Percentiles rank a stretch among this genome's conserved stretches.
Conservation (phyloP, 2,329 filamentous ascomycete genomes). For the Neopestalotiopsis sp. region DNA sequence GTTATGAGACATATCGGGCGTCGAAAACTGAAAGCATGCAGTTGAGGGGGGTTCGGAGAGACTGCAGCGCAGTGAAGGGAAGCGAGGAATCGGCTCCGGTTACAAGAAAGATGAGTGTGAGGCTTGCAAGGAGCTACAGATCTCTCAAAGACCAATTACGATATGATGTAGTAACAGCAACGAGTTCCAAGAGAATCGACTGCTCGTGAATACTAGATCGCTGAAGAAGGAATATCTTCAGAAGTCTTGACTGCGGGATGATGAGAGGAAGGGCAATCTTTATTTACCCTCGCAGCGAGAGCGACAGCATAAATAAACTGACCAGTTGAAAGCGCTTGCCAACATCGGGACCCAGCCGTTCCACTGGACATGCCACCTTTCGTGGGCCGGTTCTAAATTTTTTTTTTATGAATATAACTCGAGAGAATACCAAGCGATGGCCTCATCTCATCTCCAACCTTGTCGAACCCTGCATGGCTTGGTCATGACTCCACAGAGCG, state of each 20-base stretch:
- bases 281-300: background rate
- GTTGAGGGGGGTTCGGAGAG: background rate
- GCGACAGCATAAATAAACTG: constrained; percentile 16
- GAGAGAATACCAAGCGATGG: constrained; percentile 15
- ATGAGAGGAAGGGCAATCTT: background rate
- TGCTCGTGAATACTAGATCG: background rate
- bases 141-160: background rate
- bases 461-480: constrained; percentile 17
- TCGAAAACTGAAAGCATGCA: background rate
- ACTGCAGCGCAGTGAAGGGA: background rate
- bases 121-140: background rate
- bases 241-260: background rate
- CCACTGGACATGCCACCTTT: constrained; percentile 18
- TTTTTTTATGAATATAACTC: background rate
- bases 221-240: background rate
- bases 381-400: constrained; percentile 2
- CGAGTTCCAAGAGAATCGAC: background rate
- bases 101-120: background rate
- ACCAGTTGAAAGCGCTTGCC: constrained; percentile 3
- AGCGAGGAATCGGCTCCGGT: background rate
- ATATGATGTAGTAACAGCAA: background rate
- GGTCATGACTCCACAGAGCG: background rate
- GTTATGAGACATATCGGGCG: constrained; percentile 34
- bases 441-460: constrained; percentile 15
- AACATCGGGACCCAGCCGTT: constrained; percentile 3